phyloP scores from a whole-genome alignment of 2,329 filamentous ascomycete species.

The Xylaria arbuscula region DNA sequence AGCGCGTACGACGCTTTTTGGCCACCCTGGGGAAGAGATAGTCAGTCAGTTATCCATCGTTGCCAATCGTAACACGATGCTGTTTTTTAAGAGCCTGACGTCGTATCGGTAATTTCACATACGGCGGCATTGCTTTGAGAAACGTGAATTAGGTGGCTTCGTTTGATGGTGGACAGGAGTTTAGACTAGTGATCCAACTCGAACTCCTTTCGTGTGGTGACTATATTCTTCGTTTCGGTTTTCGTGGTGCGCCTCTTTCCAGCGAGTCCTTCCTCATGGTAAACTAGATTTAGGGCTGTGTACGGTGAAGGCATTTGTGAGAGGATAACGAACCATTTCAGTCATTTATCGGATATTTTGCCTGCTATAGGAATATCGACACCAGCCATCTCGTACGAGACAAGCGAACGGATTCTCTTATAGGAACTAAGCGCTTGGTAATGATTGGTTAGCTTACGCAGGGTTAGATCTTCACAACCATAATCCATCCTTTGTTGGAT shows the following conservation, averaged over 20 bases:
- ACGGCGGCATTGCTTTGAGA: background rate
- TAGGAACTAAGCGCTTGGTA: background rate
- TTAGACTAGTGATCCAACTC: background rate
- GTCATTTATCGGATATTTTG: background rate
- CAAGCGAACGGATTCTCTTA: background rate
- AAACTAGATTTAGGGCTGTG: background rate
- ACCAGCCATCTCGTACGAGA: background rate
- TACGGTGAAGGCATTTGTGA: background rate
- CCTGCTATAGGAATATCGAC: background rate
- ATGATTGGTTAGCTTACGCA: background rate
- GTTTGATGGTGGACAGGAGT: background rate
- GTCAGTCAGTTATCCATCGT: background rate
- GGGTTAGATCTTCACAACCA: background rate
- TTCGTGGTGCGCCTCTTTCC: background rate
- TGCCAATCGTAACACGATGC: conserved; percentile 9
- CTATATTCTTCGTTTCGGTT: background rate
- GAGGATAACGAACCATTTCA: background rate
- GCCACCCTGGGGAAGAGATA: background rate
- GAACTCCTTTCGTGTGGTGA: background rate
- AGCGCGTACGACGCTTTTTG: conserved; percentile 17
- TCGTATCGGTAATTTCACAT: conserved; percentile 5
- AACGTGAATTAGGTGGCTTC: background rate
- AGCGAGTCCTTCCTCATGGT: background rate
- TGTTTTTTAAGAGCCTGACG: background rate
- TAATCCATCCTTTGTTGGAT: background rate